Percentiles rank a stretch among this genome's conserved stretches.
Evolutionary conservation across 257 asterid genomes (phyloP).

Genomic region (Scutellaria baicalensis): DNA sequence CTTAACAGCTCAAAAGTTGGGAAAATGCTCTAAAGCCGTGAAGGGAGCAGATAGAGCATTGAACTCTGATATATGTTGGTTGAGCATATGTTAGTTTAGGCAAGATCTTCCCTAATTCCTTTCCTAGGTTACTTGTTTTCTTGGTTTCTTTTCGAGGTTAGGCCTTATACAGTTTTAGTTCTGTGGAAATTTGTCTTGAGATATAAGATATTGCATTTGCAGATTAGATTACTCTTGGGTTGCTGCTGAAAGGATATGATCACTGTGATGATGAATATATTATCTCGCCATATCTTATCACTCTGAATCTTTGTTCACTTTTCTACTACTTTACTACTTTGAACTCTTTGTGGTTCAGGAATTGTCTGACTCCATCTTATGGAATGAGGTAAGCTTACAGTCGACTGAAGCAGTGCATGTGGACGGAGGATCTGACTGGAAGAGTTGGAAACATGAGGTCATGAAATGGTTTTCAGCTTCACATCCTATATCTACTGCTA

Average conservation of each 20-base stretch:
- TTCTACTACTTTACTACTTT: not conserved
- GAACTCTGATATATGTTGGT: not conserved
- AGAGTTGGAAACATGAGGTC: constrained; percentile 82
- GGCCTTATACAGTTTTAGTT: not conserved
- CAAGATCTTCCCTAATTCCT: not conserved
- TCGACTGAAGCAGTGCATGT: constrained; percentile 38
- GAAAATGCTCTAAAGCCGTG: not conserved
- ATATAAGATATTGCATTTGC: not conserved
- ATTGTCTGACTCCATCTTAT: constrained; percentile 64
- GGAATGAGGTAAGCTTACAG: constrained; percentile 67
- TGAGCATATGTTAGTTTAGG: not conserved
- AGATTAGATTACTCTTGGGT: not conserved
- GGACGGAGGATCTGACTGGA: constrained; percentile 70
- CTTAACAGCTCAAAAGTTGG: not conserved
- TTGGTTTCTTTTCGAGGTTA: not conserved
- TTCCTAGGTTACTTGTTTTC: not conserved
- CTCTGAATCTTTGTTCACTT: not conserved
- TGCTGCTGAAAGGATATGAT: not conserved
- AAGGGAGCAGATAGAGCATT: not conserved
- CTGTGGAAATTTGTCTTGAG: not conserved
- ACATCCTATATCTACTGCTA: constrained; percentile 35
- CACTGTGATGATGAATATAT: not conserved
- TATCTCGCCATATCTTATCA: not conserved
- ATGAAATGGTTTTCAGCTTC: constrained; percentile 89
- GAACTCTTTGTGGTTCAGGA: constrained; percentile 43